Base-by-base conservation (phyloP, 345 rosid species). In the Salix brachista region DNA sequence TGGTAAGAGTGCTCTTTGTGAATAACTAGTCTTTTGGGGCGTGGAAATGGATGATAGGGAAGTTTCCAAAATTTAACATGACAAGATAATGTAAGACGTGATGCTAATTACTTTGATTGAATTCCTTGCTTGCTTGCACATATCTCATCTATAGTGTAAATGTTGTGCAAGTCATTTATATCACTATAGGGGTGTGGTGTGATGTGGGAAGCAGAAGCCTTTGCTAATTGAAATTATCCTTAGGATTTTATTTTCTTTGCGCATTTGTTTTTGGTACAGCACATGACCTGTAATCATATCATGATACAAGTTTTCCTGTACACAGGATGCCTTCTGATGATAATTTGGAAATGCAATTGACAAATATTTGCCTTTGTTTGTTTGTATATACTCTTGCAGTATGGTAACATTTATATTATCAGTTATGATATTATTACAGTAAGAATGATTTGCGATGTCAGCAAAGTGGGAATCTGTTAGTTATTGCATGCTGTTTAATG, bases 1-100 rank as follows among this genome's bases (percentile, higher is more conserved):
- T 77, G 96, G 99, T 95, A 83, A 82, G 85, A 61, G 61, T 67
- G 66, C 25, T 77, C 46, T 26, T 17, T 34, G 72, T 28, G 70
- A 16, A n/a, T 46, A 8, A 28, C 48, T 42, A 18, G 12, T 42
- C 67, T 26, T 46, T 44, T 54, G 70, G 37, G 26, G 12, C 25
- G 19, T 32, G 52, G 66, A 21, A 5, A 41, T 34, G 67, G 36
- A 28, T 32, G 17, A 13, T 11, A 9, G 3, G 26, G 36, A 23
- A 32, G 46, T 21, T 32, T 14, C 5, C 18, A 13, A 13, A n/a
- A 50, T 52, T 73, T 60, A 61, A 61, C 37, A 26, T 60, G 68
- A 19, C 41, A 28, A 61, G 30, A 17, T 25, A 26, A 16, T 73
- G 54, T 41, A 39, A 23, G 26, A 41, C 60, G 39, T 65, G 26